Percentiles rank a stretch among this genome's conserved stretches.
Conservation (phyloP, 257 asterid species). For the Solanum virginianum region DNA sequence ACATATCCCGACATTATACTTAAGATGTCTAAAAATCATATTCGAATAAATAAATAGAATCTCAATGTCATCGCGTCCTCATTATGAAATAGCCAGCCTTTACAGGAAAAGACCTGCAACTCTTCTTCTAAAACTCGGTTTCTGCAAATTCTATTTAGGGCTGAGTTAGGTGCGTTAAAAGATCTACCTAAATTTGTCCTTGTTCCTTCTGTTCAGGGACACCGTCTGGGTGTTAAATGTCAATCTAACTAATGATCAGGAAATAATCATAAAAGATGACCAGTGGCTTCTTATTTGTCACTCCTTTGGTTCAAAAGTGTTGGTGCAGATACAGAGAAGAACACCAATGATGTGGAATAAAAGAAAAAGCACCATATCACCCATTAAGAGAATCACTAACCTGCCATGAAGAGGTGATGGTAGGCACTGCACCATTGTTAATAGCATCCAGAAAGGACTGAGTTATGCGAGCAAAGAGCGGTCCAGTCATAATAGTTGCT, state of each 20-base stretch:
- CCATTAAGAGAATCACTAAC: conserved; percentile 19
- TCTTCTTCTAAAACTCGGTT: not conserved
- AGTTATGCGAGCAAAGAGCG: conserved; percentile 81
- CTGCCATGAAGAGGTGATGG: conserved; percentile 98
- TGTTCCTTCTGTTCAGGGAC: not conserved
- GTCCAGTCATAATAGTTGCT: conserved; percentile 90
- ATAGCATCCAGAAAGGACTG: conserved; percentile 94
- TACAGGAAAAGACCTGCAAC: not conserved
- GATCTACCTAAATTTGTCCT: not conserved
- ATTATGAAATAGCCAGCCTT: not conserved
- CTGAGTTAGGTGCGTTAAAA: not conserved
- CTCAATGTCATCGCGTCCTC: not conserved
- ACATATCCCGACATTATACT: not conserved
- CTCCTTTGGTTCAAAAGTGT: not conserved
- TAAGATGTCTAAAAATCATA: not conserved
- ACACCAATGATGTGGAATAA: not conserved
- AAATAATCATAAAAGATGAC: not conserved
- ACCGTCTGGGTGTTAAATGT: not conserved
- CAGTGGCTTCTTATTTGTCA: not conserved
- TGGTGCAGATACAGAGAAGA: not conserved
- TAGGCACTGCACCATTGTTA: conserved; percentile 95
- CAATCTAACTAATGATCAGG: not conserved
- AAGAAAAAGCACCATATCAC: not conserved
- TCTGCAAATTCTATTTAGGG: not conserved
- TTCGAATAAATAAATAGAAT: not conserved